Conservation (phyloP, 139 green algal species). For the Protoeuglena noctilucae region DNA sequence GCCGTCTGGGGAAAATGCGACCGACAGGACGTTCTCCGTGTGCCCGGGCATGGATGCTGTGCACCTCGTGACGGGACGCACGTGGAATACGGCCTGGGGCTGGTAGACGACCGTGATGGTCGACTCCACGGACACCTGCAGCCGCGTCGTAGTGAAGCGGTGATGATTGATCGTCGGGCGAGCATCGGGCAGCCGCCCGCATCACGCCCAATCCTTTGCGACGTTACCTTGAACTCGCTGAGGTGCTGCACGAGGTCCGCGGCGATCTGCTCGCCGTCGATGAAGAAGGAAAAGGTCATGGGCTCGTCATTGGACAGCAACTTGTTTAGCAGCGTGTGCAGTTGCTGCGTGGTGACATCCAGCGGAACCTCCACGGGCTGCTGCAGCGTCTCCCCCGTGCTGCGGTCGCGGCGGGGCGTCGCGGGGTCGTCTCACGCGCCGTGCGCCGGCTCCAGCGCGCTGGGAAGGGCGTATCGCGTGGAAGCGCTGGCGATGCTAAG, state of each 20-base stretch:
- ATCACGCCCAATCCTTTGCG: neutral
- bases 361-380: neutral
- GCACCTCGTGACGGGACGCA: slow-evolving; percentile 80
- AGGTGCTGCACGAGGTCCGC: neutral
- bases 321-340: neutral
- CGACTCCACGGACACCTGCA: slow-evolving; percentile 63
- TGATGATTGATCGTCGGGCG: too few relatives aligned
- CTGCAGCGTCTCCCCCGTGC: too few relatives aligned
- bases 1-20: slow-evolving; percentile 84
- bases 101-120: slow-evolving; percentile 75
- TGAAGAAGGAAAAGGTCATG: slow-evolving; percentile 4
- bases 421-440: too few relatives aligned
- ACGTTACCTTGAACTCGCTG: neutral
- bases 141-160: too few relatives aligned
- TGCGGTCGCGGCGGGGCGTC: too few relatives aligned
- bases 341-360: neutral
- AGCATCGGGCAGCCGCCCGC: too few relatives aligned
- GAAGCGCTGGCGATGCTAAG: too few relatives aligned
- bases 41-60: slow-evolving; percentile 79
- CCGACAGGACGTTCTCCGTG: slow-evolving; percentile 71
- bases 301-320: neutral
- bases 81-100: slow-evolving; percentile 84
- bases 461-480: too few relatives aligned
- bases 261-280: slow-evolving; percentile 1
- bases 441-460: too few relatives aligned